Evolutionary conservation across 495 filamentous ascomycete genomes (phyloP), one percentile per base, ranked within the genome.

Genomic region (Podospora sp.): DNA sequence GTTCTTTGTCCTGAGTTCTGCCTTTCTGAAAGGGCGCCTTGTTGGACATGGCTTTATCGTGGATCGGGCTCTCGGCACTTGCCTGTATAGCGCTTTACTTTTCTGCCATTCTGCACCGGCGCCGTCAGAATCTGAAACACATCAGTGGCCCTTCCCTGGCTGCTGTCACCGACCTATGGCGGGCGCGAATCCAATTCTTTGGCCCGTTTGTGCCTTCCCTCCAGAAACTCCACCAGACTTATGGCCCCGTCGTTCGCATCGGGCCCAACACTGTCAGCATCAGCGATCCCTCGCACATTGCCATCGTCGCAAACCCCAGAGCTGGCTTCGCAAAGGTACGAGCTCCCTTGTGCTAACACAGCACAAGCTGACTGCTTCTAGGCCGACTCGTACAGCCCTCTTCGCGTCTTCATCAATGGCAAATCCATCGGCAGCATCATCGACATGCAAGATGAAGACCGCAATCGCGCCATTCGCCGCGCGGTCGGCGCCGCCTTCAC

Each of bases 241-340:
- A 85, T 69, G 85, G 84, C 5, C 69, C 73, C 26, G 59, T 85
- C 22, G 82, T 87, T 21, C 81, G 83, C 2, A 65, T 86, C 36
- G 85, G 84, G 1, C 84, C 85, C 6, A 82, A 82, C 61, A 70
- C 67, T n/a, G 63, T 86, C 26, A 82, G 78, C 20, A 71, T 87
- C 7, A 72, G 75, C 9, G 75, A 81, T 62, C 70, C 72, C 0
- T 69, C 51, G 6, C 69, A 66, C 20, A 73, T 83, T 55, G 53
- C 57, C 4, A 68, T 60, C 0, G 68, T 82, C 2, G 46, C 25
- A 14, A 53, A 40, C 3, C 21, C 61, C 40, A 24, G 61, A 16
- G 49, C 46, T 25, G 40, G 61, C n/a, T 63, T 63, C 40, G 46
- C 61, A 14, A 63, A 63, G 61, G 61, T 63, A 27, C 59, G 22